Percentiles rank a stretch among this genome's conserved stretches.
Evolutionary conservation across 352 stramenopile species (phyloP).

Genomic region (Phytopythium litorale): DNA sequence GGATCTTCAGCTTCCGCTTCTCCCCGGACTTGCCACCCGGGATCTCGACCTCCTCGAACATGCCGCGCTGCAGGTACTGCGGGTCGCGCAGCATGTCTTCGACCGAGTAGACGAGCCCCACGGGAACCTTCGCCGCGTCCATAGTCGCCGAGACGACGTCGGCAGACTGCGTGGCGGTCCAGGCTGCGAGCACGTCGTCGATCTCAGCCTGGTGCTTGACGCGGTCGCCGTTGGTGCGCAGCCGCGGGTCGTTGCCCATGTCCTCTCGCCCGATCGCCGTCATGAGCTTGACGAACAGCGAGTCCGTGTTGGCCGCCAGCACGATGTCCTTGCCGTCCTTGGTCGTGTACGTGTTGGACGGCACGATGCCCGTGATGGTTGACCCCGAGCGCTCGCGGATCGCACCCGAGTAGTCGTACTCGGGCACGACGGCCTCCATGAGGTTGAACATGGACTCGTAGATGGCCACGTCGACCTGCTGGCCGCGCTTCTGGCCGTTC

Average conservation of each 20-base stretch:
- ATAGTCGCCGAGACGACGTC: conserved; percentile 51
- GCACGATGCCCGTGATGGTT: conserved; percentile 86
- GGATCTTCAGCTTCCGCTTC: conserved; percentile 48
- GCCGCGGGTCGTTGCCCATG: conserved; percentile 53
- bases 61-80: conserved; percentile 65
- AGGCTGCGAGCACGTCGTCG: conserved; percentile 48
- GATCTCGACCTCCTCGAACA: conserved; percentile 77
- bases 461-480: conserved; percentile 85
- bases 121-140: conserved; percentile 49
- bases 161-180: conserved; percentile 46
- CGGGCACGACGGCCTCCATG: conserved; percentile 79
- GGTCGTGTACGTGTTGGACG: conserved; percentile 84
- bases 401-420: conserved; percentile 79
- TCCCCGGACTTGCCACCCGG: conserved; percentile 14
- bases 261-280: conserved; percentile 53
- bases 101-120: conserved; percentile 77
- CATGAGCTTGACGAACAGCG: conserved; percentile 80
- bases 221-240: conserved; percentile 64
- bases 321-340: conserved; percentile 83
- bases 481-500: conserved; percentile 24
- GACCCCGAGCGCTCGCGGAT: conserved; percentile 83
- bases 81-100: conserved; percentile 73
- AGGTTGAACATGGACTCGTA: conserved; percentile 88
- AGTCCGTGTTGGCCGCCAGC: conserved; percentile 83
- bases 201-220: conserved; percentile 60